Percentiles rank a stretch among this genome's conserved stretches.
Conservation (phyloP, 495 filamentous ascomycete species). For the Podospora bellae-mahoneyi region DNA sequence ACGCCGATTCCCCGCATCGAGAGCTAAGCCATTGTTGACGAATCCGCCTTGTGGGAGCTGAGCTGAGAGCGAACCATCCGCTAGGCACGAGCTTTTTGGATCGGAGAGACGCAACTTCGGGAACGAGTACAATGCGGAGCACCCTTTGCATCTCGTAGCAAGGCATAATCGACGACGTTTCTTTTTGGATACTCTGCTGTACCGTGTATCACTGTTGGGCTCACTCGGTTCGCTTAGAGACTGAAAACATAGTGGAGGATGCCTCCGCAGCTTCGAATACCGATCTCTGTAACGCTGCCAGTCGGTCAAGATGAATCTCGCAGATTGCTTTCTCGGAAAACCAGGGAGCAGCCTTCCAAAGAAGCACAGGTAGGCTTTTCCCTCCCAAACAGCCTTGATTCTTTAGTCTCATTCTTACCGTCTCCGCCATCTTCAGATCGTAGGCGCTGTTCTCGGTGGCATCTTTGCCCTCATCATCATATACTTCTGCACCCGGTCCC, state of each 20-base stretch:
- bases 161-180: conserved; percentile 1
- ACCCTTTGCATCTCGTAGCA: conserved; percentile 12
- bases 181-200: neutral
- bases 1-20: neutral
- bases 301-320: neutral
- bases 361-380: conserved; percentile 13
- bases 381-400: conserved; percentile 1
- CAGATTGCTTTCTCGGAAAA: neutral
- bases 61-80: neutral
- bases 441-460: conserved; percentile 22
- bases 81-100: conserved; percentile 2
- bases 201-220: neutral
- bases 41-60: neutral
- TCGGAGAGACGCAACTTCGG: conserved; percentile 4
- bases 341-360: neutral
- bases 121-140: conserved; percentile 15
- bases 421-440: conserved; percentile 20
- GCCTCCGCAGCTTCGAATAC: conserved; percentile 17
- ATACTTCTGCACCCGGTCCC: conserved; percentile 26
- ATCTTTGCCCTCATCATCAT: conserved; percentile 21
- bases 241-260: neutral
- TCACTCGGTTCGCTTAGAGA: neutral
- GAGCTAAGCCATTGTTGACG: no score
- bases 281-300: conserved; percentile 8
- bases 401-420: neutral